Conservation (phyloP, 352 stramenopile genomes). For the Phytophthora nicotianae region DNA sequence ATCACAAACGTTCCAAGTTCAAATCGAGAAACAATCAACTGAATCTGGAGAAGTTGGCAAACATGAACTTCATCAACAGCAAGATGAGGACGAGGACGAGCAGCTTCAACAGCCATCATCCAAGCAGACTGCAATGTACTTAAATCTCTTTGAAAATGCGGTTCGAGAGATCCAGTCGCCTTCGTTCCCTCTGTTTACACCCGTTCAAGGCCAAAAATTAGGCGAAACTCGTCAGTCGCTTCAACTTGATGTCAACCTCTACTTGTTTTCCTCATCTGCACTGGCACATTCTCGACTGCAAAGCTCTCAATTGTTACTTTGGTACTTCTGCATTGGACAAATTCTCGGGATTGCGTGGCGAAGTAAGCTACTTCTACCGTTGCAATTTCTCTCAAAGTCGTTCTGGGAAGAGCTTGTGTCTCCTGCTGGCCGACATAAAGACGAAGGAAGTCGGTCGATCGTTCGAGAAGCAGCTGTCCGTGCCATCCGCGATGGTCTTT, state of each 20-base stretch:
- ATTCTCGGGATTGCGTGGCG: slow-evolving; percentile 72
- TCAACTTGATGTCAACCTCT: slow-evolving; percentile 56
- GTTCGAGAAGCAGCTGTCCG: slow-evolving; percentile 31
- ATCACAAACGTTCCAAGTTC: slow-evolving; percentile 42
- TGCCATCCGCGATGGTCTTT: slow-evolving; percentile 59
- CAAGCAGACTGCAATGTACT: slow-evolving; percentile 47
- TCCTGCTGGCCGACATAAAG: not conserved
- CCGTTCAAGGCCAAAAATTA: slow-evolving; percentile 6
- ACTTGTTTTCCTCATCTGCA: slow-evolving; percentile 39
- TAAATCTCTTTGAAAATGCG: slow-evolving; percentile 52
- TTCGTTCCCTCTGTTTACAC: slow-evolving; percentile 59
- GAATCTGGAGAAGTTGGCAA: not conserved
- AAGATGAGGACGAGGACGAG: slow-evolving; percentile 22
- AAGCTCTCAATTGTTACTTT: slow-evolving; percentile 44
- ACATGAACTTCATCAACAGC: slow-evolving; percentile 11
- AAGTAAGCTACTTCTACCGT: slow-evolving; percentile 44
- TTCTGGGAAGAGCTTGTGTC: slow-evolving; percentile 54
- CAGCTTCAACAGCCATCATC: slow-evolving; percentile 20
- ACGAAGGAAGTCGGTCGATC: not conserved
- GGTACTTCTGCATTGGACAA: slow-evolving; percentile 63
- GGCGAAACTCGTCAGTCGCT: slow-evolving; percentile 5
- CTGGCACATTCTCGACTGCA: slow-evolving; percentile 16
- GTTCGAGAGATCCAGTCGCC: slow-evolving; percentile 68
- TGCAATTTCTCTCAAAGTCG: slow-evolving; percentile 49
- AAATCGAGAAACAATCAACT: slow-evolving; percentile 14